Evolutionary conservation across 2,329 filamentous ascomycete genomes (phyloP).

Genomic region (Emergomyces orientalis): DNA sequence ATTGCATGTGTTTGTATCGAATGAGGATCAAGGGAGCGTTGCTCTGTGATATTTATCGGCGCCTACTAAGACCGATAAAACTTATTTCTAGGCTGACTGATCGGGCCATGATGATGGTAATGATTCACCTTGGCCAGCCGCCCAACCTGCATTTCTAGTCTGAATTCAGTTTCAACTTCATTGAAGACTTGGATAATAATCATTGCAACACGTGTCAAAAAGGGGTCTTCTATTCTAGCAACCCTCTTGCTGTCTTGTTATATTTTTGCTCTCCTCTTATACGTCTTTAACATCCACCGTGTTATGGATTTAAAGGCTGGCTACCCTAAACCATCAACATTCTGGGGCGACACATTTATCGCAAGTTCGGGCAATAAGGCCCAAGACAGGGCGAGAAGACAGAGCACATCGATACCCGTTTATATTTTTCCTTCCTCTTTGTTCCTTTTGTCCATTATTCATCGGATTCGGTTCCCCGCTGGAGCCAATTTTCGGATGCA

Average conservation of each 20-base stretch:
- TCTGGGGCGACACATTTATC: neutral
- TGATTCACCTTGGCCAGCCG: neutral
- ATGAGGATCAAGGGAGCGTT: neutral
- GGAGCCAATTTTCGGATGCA: conserved; percentile 1
- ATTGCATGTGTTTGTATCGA: neutral
- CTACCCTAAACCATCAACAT: neutral
- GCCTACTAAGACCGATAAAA: neutral
- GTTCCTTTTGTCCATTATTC: neutral
- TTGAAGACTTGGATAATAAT: conserved; percentile 2
- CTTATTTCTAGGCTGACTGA: neutral
- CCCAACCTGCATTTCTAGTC: neutral
- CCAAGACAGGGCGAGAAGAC: conserved; percentile 5
- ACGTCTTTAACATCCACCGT: neutral
- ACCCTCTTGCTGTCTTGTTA: neutral
- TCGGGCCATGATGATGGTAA: neutral
- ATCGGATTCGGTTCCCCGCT: neutral
- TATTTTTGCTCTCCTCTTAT: neutral
- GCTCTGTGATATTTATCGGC: neutral
- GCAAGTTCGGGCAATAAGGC: neutral
- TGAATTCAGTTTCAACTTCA: conserved; percentile 3
- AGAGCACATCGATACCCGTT: neutral
- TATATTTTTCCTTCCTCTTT: neutral
- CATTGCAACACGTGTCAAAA: conserved; percentile 7
- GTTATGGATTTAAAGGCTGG: conserved; percentile 3
- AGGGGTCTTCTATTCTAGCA: neutral